phyloP scores from a whole-genome alignment of 345 rosid species.

The Bruguiera sexangula region DNA sequence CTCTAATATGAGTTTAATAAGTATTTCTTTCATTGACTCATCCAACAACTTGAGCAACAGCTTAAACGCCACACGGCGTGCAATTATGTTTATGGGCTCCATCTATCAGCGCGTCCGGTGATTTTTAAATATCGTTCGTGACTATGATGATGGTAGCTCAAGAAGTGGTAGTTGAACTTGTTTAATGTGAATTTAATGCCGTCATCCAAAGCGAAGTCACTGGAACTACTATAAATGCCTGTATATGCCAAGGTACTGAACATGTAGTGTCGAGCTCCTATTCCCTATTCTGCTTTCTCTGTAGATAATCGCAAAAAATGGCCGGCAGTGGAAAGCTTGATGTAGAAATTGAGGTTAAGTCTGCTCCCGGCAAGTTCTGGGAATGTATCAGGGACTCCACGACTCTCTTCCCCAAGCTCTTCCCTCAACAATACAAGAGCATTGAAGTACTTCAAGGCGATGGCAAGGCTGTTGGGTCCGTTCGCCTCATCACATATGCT shows the following conservation, averaged over 20 bases:
- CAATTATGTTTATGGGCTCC: constrained; percentile 1
- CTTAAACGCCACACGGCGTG: not conserved
- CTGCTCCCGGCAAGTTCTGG: constrained; percentile 67
- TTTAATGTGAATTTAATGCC: constrained; percentile 27
- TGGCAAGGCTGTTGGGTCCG: constrained; percentile 70
- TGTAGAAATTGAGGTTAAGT: constrained; percentile 72
- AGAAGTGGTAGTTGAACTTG: constrained; percentile 27
- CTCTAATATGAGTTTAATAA: no score
- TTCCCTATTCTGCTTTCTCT: not conserved
- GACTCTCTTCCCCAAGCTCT: constrained; percentile 54
- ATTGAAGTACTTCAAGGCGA: constrained; percentile 81
- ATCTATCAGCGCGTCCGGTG: not conserved
- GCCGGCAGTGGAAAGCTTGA: constrained; percentile 55
- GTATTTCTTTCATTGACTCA: no score
- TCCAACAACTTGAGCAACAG: no score
- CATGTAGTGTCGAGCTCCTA: not conserved
- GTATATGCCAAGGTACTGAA: not conserved
- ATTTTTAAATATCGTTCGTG: not conserved
- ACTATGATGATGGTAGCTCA: not conserved
- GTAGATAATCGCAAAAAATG: constrained; percentile 28
- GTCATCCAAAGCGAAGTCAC: not conserved
- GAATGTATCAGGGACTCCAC: constrained; percentile 55
- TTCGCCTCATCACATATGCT: constrained; percentile 63
- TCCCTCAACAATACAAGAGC: constrained; percentile 75
- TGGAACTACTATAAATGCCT: constrained; percentile 7